A percentile compares a stretch with the other conserved stretches of the same genome.
These are phyloP conservation scores for Puccinia coronata DNA, from an alignment of 1,284 basidiomycete genomes.

Conservation along the genomic window DNA sequence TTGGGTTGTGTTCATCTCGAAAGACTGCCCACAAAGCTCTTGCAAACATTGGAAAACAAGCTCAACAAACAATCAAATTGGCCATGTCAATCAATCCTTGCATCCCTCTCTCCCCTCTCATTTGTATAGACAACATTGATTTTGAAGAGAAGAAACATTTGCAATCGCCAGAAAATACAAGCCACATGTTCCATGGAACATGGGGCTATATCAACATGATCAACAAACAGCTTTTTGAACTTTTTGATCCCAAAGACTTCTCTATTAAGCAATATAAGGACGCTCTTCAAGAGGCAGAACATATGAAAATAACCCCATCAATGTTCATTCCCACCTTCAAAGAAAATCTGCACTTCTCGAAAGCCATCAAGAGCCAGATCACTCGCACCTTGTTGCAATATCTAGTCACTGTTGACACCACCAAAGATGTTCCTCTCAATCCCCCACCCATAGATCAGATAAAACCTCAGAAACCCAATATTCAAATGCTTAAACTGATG, in stretches of 20 bases:
- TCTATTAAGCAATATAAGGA: too few species aligned
- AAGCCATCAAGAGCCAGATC: background rate
- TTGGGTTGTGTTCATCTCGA: background rate
- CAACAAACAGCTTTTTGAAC: too few species aligned
- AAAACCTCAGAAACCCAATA: background rate
- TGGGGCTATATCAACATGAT: too few species aligned
- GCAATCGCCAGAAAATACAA: too few species aligned
- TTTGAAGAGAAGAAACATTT: slow-evolving; percentile 7
- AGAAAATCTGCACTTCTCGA: background rate
- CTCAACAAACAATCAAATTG: background rate
- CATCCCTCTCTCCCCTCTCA: background rate
- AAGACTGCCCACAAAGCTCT: slow-evolving; percentile 7
- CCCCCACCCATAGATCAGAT: background rate
- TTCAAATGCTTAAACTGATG: background rate
- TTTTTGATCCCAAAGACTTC: too few species aligned
- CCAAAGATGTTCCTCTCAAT: background rate
- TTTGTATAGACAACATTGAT: slow-evolving; percentile 32
- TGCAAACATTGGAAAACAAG: background rate
- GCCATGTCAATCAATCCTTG: background rate
- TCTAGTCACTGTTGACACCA: background rate
- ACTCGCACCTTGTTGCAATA: background rate
- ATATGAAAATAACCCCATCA: background rate
- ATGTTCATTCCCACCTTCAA: background rate
- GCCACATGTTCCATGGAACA: too few species aligned
- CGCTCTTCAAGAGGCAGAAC: too few species aligned